A percentile compares a stretch with the other conserved stretches of the same genome.
These are phyloP conservation scores for Cucumis melo DNA, from an alignment of 306 rosid genomes.

Conservation along the genomic window DNA sequence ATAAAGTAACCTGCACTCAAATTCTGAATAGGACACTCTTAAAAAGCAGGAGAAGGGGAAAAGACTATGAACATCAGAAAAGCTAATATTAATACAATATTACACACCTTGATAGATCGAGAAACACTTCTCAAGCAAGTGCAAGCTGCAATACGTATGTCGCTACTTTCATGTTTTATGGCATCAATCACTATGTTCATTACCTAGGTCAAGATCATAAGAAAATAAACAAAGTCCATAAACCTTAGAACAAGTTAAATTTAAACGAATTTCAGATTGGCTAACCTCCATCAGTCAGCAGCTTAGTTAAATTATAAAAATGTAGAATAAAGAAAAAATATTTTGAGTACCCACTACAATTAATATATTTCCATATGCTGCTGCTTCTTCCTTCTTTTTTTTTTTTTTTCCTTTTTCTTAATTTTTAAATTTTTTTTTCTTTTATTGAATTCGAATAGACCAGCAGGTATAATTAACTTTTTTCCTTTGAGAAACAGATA, in stretches of 20 bases:
- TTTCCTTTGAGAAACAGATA: background rate
- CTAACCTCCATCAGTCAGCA: background rate
- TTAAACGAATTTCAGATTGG: background rate
- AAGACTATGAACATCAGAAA: background rate
- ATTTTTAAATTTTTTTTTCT: background rate
- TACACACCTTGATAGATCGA: slow-evolving; percentile 79
- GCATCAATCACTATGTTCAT: slow-evolving; percentile 45
- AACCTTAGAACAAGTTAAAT: slow-evolving; percentile 6
- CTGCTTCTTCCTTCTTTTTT: background rate
- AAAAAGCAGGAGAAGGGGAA: slow-evolving; percentile 10
- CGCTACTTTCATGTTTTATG: slow-evolving; percentile 49
- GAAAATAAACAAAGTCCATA: slow-evolving; percentile 6
- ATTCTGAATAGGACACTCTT: slow-evolving; percentile 50
- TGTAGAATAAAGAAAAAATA: background rate
- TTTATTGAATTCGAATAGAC: background rate
- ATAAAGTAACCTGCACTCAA: slow-evolving; percentile 85
- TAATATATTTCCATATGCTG: background rate
- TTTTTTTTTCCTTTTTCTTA: background rate
- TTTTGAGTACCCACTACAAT: background rate
- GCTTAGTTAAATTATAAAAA: background rate
- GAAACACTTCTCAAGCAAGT: slow-evolving; percentile 77
- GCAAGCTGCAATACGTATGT: slow-evolving; percentile 78
- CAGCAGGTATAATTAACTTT: background rate
- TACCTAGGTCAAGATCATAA: slow-evolving; percentile 26
- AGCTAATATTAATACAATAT: background rate